Evolutionary conservation across 164 flowering plant genomes (phyloP).

Genomic region (Vitis rupestris): DNA sequence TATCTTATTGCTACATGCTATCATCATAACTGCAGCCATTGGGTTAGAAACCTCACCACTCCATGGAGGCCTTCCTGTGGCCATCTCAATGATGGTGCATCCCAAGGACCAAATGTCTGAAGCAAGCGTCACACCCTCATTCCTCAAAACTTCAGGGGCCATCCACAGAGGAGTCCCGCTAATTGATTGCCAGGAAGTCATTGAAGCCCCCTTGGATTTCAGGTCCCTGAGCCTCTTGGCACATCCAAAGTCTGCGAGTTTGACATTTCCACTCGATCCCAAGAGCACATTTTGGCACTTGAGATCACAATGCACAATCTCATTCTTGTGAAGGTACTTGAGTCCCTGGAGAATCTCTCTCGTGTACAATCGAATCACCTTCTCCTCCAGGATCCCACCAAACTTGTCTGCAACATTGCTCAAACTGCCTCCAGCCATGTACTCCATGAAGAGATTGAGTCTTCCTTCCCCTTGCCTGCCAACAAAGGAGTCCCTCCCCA

Average conservation of each 20-base stretch:
- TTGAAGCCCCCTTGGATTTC: not conserved
- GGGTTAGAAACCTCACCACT: slow-evolving; percentile 22
- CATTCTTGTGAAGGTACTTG: slow-evolving; percentile 39
- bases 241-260: slow-evolving; percentile 63
- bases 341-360: slow-evolving; percentile 48
- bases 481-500: slow-evolving; percentile 31
- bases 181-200: slow-evolving; percentile 11
- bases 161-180: slow-evolving; percentile 69
- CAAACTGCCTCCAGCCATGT: slow-evolving; percentile 61
- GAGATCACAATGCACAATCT: slow-evolving; percentile 61
- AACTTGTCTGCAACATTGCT: slow-evolving; percentile 37
- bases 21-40: slow-evolving; percentile 40
- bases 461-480: slow-evolving; percentile 18
- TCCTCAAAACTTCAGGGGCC: slow-evolving; percentile 65
- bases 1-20: slow-evolving; percentile 32
- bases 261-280: slow-evolving; percentile 37
- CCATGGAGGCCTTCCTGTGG: slow-evolving; percentile 59
- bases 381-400: slow-evolving; percentile 48
- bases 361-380: slow-evolving; percentile 43
- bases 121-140: slow-evolving; percentile 29
- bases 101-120: slow-evolving; percentile 73
- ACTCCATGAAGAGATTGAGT: slow-evolving; percentile 54
- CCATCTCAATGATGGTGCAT: slow-evolving; percentile 68
- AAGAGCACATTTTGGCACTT: slow-evolving; percentile 66
- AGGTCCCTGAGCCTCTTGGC: slow-evolving; percentile 30